Base-by-base conservation (phyloP, 2,329 filamentous ascomycete genomes). In the Teratosphaeriaceae sp. region DNA sequence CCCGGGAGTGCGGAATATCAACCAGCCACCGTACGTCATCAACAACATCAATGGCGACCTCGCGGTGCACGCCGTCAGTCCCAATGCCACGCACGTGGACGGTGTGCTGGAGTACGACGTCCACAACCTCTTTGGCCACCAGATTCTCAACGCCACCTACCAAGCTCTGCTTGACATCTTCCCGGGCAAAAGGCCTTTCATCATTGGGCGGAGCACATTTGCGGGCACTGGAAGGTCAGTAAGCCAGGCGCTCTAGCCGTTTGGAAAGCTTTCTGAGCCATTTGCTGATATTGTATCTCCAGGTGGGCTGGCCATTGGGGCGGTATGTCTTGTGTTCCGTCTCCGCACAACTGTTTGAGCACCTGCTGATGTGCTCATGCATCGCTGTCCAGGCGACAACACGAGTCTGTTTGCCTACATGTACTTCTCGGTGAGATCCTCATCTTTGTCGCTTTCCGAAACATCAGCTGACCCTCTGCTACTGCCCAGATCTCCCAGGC, bases 61-160 rank as follows among this genome's bases (percentile, higher is more conserved):
- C 19, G 80, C 78, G 13, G 79, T 82, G 2, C 79, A 44, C 33
- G 47, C 49, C 3, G 45, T 57, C 15, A 38, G 46, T 9, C 47
- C 49, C 9, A 51, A 54, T 37, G 53, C 57, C 1, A 54, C 48
- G 5, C 56, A 59, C 37, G 49, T 49, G 19, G 55, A 58, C 24
- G 70, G 77, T 34, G 84, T 85, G 52, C 85, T 85, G 29, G 84
- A 92, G 59, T 94, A 94, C 57, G 86, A 92, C 58, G 78, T 85
- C 20, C 88, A 94, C 70, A 92, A 85, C 57, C 65, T 92, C 1
- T 60, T 48, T 37, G 51, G 53, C 22, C 34, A 50, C 18, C 44
- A 46, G 13, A 58, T 58, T 31, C 38, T 41, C 15, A 52, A 53
- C 30, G 53, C 57, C 2, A 56, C 56, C 2, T 60, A 59, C 42